These are phyloP conservation scores for Trichosporon sp. DNA, from an alignment of 1,284 basidiomycete genomes.

Conservation along the genomic window DNA sequence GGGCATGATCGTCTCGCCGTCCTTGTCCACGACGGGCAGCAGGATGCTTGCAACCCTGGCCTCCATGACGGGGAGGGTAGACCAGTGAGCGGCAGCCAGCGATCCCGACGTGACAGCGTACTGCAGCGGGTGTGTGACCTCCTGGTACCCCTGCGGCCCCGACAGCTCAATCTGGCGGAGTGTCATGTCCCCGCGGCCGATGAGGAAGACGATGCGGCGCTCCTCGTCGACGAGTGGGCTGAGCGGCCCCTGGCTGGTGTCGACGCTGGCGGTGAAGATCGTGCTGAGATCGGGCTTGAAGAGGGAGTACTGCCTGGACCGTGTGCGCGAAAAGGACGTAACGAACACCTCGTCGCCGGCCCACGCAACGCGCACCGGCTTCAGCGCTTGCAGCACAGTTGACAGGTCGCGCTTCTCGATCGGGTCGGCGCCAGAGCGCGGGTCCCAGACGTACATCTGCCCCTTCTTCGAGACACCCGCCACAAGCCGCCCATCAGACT, in stretches of 20 bases:
- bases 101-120: slow-evolving; percentile 38
- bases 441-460: slow-evolving; percentile 42
- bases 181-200: slow-evolving; percentile 50
- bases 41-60: slow-evolving; percentile 50
- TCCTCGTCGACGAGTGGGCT: slow-evolving; percentile 47
- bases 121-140: slow-evolving; percentile 37
- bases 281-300: slow-evolving; percentile 31
- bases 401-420: slow-evolving; percentile 22
- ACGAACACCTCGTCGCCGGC: slow-evolving; percentile 45
- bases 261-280: slow-evolving; percentile 40
- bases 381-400: slow-evolving; percentile 38
- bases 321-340: slow-evolving; percentile 46
- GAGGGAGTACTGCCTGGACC: slow-evolving; percentile 36
- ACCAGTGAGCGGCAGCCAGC: slow-evolving; percentile 40
- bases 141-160: slow-evolving; percentile 42
- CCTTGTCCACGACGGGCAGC: slow-evolving; percentile 42
- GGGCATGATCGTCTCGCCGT: slow-evolving; percentile 47
- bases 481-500: slow-evolving; percentile 40
- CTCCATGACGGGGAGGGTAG: slow-evolving; percentile 48
- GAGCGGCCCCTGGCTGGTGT: slow-evolving; percentile 46
- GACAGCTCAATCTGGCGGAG: slow-evolving; percentile 49
- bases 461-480: slow-evolving; percentile 46
- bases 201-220: slow-evolving; percentile 47
- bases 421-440: slow-evolving; percentile 28
- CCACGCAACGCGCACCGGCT: slow-evolving; percentile 39